phyloP scores from a whole-genome alignment of 2,329 filamentous ascomycete genomes.

The Fusarium domesticum region DNA sequence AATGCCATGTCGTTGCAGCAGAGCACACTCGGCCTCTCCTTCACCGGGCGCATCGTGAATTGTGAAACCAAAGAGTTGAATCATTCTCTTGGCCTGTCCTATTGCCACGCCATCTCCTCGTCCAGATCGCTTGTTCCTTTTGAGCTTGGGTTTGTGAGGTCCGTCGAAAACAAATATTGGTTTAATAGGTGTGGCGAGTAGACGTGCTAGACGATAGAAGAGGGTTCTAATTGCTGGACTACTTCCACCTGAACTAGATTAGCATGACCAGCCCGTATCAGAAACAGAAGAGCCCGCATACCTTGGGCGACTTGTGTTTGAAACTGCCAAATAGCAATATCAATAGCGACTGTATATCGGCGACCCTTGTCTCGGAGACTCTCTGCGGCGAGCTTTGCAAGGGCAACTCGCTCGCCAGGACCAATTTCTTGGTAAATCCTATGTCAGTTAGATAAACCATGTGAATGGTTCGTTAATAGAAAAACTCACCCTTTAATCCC shows the following conservation, averaged over 20 bases:
- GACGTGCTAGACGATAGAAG: slow-evolving; percentile 82
- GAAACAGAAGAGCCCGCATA: slow-evolving; percentile 23
- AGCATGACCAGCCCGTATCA: not conserved
- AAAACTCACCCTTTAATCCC: slow-evolving; percentile 60
- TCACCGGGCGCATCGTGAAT: slow-evolving; percentile 88
- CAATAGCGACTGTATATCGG: slow-evolving; percentile 83
- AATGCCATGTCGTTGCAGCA: slow-evolving; percentile 75
- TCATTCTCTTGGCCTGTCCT: slow-evolving; percentile 76
- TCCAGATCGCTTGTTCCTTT: slow-evolving; percentile 75
- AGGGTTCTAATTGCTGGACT: slow-evolving; percentile 90
- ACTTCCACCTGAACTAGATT: slow-evolving; percentile 59
- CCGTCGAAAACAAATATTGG: slow-evolving; percentile 91
- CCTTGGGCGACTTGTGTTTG: slow-evolving; percentile 82
- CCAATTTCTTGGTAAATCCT: slow-evolving; percentile 93
- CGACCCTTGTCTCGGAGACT: slow-evolving; percentile 67
- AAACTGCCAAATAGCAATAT: slow-evolving; percentile 97
- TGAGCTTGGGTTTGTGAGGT: slow-evolving; percentile 78
- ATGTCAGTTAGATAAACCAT: slow-evolving; percentile 7
- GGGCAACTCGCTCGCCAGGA: slow-evolving; percentile 70
- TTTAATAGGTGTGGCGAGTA: slow-evolving; percentile 74
- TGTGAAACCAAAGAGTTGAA: slow-evolving; percentile 80
- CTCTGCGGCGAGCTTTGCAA: slow-evolving; percentile 78
- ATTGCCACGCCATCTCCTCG: slow-evolving; percentile 65
- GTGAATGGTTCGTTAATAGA: accelerated
- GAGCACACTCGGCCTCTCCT: slow-evolving; percentile 91